These are phyloP conservation scores for Tylopilus rubrobrunneus DNA, from an alignment of 768 basidiomycete species.

Conservation along the genomic window DNA sequence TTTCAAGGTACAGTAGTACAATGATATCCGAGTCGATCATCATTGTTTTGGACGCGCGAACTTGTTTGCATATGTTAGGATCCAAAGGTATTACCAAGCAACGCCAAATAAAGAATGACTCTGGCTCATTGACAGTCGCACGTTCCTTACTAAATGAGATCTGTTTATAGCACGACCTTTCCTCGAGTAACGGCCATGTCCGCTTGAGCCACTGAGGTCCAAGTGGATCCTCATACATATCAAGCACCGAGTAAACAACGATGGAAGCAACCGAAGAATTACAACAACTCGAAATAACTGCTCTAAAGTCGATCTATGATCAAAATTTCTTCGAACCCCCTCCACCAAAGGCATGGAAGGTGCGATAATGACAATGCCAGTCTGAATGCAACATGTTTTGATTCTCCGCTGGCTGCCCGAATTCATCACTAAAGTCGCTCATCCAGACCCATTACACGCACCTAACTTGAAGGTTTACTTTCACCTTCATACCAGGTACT, in stretches of 20 bases:
- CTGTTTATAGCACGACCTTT: constrained; percentile 8
- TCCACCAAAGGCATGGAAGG: constrained; percentile 83
- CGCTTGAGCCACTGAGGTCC: constrained; percentile 77
- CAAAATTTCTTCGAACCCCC: constrained; percentile 72
- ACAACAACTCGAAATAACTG: constrained; percentile 69
- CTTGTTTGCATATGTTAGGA: constrained; percentile 22
- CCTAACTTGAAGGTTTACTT: constrained; percentile 60
- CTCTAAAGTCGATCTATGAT: constrained; percentile 75
- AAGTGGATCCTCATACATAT: constrained; percentile 56
- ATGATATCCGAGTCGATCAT: too few relatives aligned
- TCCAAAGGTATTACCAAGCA: constrained; percentile 10
- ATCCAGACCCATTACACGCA: constrained; percentile 56
- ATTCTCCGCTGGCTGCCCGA: constrained; percentile 63
- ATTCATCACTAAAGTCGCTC: constrained; percentile 69
- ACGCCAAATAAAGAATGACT: constrained; percentile 15
- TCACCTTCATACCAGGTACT: constrained; percentile 66
- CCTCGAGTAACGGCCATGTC: constrained; percentile 43
- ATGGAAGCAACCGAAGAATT: constrained; percentile 77
- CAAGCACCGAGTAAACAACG: constrained; percentile 39
- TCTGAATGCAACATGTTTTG: too few relatives aligned
- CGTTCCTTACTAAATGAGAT: neutral
- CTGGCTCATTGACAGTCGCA: constrained; percentile 15
- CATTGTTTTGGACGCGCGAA: too few relatives aligned
- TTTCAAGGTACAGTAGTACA: too few relatives aligned
- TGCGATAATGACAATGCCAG: constrained; percentile 20